Evolutionary conservation across 345 rosid genomes (phyloP), one percentile per base, ranked within the genome.

Genomic region (Euphorbia lathyris): DNA sequence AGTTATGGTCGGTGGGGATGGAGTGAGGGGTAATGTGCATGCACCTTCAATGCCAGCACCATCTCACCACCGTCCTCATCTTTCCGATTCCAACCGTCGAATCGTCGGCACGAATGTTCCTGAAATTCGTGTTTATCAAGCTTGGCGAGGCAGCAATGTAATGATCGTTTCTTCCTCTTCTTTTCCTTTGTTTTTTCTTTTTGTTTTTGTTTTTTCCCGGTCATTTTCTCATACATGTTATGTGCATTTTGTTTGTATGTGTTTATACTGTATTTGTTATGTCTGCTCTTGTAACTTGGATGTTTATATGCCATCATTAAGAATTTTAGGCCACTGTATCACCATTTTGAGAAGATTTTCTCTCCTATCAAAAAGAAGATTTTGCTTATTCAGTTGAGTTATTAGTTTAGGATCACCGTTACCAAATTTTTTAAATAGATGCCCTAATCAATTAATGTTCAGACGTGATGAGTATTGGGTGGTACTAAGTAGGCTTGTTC

Each of bases 131-230:
- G 74, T 78, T 51, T 89, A 89, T 78, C 88, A 89, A 82, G 79
- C 75, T 65, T 89, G 91, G 94, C 84, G 76, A 77, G 95, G 95
- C 77, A 81, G 45, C 79, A 89, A 86, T 83, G 94, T 86, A n/a
- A 69, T 42, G 68, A 26, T 23, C 52, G 23, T 9, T 45, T 27
- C 42, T 9, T 63, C 48, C 66, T 27, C 11, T 67, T 26, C n/a
- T 40, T 40, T 5, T 4, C 7, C 42, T 47, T 19, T 60, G 16
- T 19, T 43, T 53, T 5, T 26, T 48, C 14, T 45, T 52, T 19
- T 43, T 53, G 4, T 26, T 48, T 19, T 45, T 52, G 14, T 50
- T 36, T 20, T 14, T 48, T 58, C 12, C 25, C 16, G 14, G 27
- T 12, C 36, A 57, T 26, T 26, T 12, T 27, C 61, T 9, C 16